A percentile compares a stretch with the other conserved stretches of the same genome.
These are phyloP conservation scores for Microcyclospora tardicrescens DNA, from an alignment of 2,329 filamentous ascomycete species.

Conservation along the genomic window DNA sequence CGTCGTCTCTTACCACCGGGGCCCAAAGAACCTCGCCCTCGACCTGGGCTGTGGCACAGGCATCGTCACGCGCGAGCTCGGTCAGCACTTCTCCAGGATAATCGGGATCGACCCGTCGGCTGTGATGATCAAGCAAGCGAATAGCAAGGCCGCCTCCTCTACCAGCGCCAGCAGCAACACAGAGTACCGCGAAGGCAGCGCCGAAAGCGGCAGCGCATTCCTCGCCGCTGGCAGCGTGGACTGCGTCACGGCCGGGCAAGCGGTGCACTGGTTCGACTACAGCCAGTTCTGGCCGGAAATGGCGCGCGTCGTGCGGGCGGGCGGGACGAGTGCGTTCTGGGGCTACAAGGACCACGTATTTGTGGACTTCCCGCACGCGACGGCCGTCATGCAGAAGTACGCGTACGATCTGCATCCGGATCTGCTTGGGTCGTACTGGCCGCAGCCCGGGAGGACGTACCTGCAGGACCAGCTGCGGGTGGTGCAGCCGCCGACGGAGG, in stretches of 20 bases:
- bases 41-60: constrained; percentile 56
- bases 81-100: constrained; percentile 38
- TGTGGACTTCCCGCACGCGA: constrained; percentile 40
- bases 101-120: constrained; percentile 45
- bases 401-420: constrained; percentile 39
- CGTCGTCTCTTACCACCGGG: constrained; percentile 42
- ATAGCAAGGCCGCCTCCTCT: constrained; percentile 5
- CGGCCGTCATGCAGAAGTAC: constrained; percentile 41
- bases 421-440: constrained; percentile 47
- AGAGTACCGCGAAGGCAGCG: constrained; percentile 36
- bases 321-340: constrained; percentile 51
- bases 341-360: constrained; percentile 54
- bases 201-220: constrained; percentile 38
- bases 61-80: constrained; percentile 41
- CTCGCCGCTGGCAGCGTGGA: constrained; percentile 40
- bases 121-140: constrained; percentile 37
- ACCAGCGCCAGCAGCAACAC: constrained; percentile 28
- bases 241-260: constrained; percentile 39
- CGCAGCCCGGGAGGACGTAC: constrained; percentile 45
- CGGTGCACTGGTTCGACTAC: constrained; percentile 57
- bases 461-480: constrained; percentile 40
- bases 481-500: constrained; percentile 37
- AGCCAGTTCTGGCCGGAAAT: constrained; percentile 42
- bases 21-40: constrained; percentile 28
- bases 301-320: constrained; percentile 38